Evolutionary conservation across 805 yeast genomes (phyloP).

Genomic region (Zygotorulaspora sp.): DNA sequence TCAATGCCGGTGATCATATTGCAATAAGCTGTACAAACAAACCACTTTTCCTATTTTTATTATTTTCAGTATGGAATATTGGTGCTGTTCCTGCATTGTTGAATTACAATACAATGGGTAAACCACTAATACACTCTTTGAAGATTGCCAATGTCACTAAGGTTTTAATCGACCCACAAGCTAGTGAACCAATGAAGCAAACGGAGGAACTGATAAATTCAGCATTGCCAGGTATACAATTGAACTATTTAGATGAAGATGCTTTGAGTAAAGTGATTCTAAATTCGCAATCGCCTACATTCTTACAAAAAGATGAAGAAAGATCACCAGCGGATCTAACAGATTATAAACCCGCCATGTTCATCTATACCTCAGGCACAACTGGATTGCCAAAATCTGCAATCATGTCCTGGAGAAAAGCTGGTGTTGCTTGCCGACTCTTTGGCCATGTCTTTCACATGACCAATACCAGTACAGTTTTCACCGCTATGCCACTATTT

Average conservation of each 20-base stretch:
- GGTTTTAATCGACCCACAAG: slow-evolving; percentile 72
- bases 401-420: slow-evolving; percentile 85
- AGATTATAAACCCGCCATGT: slow-evolving; percentile 60
- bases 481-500: slow-evolving; percentile 92
- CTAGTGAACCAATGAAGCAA: slow-evolving; percentile 48
- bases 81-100: slow-evolving; percentile 88
- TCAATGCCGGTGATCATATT: slow-evolving; percentile 61
- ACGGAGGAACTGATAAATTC: slow-evolving; percentile 42
- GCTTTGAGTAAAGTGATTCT: slow-evolving; percentile 40
- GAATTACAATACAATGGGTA: slow-evolving; percentile 71
- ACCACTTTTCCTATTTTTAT: slow-evolving; percentile 70
- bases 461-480: slow-evolving; percentile 51
- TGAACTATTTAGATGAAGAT: slow-evolving; percentile 50
- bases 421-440: slow-evolving; percentile 61
- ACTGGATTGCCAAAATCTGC: slow-evolving; percentile 95
- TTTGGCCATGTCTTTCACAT: slow-evolving; percentile 69
- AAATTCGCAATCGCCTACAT: slow-evolving; percentile 42
- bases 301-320: slow-evolving; percentile 51
- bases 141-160: slow-evolving; percentile 58
- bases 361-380: slow-evolving; percentile 90
- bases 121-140: slow-evolving; percentile 75
- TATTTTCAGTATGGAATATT: slow-evolving; percentile 87
- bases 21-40: slow-evolving; percentile 77
- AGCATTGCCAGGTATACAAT: slow-evolving; percentile 38
- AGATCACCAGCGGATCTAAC: slow-evolving; percentile 52